phyloP scores from a whole-genome alignment of 805 yeast species.

The Suhomyces canberraensis region DNA sequence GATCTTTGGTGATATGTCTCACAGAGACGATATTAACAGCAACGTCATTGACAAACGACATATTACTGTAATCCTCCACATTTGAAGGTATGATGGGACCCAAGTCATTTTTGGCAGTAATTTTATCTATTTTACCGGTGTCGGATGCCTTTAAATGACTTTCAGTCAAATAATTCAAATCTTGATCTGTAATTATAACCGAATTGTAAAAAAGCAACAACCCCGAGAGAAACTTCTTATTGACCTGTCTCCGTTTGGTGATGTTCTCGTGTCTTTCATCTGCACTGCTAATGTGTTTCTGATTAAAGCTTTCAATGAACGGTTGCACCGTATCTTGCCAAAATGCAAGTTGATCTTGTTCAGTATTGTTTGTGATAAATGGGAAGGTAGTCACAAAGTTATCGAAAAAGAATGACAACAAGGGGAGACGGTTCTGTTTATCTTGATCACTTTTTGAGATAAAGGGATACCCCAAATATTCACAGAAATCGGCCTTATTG shows the following conservation, averaged over 20 bases:
- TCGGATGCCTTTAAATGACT: conserved; percentile 36
- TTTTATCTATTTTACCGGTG: conserved; percentile 34
- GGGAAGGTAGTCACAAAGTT: conserved; percentile 72
- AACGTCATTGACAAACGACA: conserved; percentile 51
- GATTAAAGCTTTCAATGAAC: conserved; percentile 75
- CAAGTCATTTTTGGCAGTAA: conserved; percentile 7
- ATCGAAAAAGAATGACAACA: conserved; percentile 62
- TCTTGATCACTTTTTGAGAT: conserved; percentile 34
- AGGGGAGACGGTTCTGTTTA: conserved; percentile 45
- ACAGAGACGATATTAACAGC: conserved; percentile 71
- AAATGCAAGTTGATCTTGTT: conserved; percentile 50
- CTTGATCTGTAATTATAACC: conserved; percentile 61
- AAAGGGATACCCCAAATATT: conserved; percentile 79
- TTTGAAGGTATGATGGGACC: not conserved
- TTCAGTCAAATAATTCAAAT: conserved; percentile 41
- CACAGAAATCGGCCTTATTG: conserved; percentile 59
- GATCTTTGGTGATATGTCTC: conserved; percentile 20
- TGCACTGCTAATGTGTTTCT: conserved; percentile 66
- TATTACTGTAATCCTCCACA: conserved; percentile 18
- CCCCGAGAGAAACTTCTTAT: conserved; percentile 57
- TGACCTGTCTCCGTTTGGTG: conserved; percentile 56
- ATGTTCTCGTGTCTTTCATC: conserved; percentile 75
- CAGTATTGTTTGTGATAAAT: conserved; percentile 50
- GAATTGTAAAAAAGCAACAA: conserved; percentile 71
- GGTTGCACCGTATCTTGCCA: conserved; percentile 82